Evolutionary conservation across 148 eudicot genomes (phyloP).

Genomic region (Fallopia convolvulus): DNA sequence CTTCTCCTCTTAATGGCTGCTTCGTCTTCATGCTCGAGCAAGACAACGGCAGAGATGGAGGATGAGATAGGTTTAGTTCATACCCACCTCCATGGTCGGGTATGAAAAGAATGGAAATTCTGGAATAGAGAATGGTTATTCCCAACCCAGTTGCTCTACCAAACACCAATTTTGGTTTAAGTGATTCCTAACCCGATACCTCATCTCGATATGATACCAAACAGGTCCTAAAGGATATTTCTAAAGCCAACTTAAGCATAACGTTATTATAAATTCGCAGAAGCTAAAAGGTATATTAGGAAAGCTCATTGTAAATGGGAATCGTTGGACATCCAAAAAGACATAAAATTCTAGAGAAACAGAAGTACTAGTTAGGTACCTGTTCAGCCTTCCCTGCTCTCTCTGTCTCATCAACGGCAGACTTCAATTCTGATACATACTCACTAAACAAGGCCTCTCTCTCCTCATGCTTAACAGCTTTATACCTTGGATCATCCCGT

Average conservation of each 20-base stretch:
- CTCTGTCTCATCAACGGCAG: conserved; percentile 57
- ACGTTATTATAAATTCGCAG: not conserved
- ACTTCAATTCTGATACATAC: conserved; percentile 67
- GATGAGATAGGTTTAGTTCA: no score
- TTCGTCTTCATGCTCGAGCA: no score
- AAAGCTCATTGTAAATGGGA: not conserved
- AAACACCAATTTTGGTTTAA: no score
- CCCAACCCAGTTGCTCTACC: no score
- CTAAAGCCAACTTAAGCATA: not conserved
- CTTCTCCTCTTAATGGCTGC: no score
- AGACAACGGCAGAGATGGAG: no score
- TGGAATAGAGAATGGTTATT: no score
- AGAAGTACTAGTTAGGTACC: conserved; percentile 30
- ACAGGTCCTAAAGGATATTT: no score
- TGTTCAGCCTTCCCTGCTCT: conserved; percentile 66
- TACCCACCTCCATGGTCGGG: no score
- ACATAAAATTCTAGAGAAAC: not conserved
- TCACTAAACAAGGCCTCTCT: conserved; percentile 76
- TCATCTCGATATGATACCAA: no score
- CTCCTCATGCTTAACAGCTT: conserved; percentile 82
- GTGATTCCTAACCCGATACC: no score
- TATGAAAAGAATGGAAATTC: no score
- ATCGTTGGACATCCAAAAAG: not conserved
- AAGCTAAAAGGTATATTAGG: not conserved
- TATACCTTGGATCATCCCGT: conserved; percentile 78